A percentile compares a stretch with the other conserved stretches of the same genome.
Conservation (phyloP, 306 rosid species). For the Lathyrus tuberosus region DNA sequence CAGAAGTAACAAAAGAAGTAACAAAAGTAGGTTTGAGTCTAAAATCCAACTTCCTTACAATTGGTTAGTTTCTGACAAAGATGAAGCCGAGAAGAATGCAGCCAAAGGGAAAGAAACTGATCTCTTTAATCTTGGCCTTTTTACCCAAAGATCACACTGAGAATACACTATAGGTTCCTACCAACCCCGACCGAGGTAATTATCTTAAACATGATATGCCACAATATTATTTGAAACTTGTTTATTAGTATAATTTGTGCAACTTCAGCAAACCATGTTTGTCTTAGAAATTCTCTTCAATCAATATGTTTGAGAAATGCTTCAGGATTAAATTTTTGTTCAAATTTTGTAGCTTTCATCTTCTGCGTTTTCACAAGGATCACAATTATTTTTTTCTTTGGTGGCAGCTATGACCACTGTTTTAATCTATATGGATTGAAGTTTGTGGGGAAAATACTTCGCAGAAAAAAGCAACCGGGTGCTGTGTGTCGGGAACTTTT, state of each 20-base stretch:
- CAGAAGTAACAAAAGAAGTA: background rate
- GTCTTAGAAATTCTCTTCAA: background rate
- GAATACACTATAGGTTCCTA: background rate
- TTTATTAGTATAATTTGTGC: background rate
- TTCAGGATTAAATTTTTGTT: background rate
- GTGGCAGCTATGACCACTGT: background rate
- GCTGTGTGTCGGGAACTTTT: background rate
- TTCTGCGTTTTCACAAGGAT: no score
- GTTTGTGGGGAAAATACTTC: background rate
- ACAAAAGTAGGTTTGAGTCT: background rate
- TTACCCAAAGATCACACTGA: background rate
- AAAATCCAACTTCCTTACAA: constrained; percentile 19
- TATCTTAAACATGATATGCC: background rate
- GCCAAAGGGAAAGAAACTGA: background rate
- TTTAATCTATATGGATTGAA: background rate
- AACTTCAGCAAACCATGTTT: background rate
- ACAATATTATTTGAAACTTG: background rate
- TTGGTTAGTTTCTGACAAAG: constrained; percentile 5
- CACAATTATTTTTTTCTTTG: background rate
- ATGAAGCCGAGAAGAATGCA: background rate
- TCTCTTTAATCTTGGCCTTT: constrained; percentile 1
- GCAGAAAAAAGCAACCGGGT: background rate
- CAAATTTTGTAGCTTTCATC: no score
- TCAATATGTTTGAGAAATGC: background rate
- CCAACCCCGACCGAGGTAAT: background rate